Evolutionary conservation across 2,329 filamentous ascomycete genomes (phyloP), one percentile per base, ranked within the genome.

Genomic region (Chaetomiaceae sp.): DNA sequence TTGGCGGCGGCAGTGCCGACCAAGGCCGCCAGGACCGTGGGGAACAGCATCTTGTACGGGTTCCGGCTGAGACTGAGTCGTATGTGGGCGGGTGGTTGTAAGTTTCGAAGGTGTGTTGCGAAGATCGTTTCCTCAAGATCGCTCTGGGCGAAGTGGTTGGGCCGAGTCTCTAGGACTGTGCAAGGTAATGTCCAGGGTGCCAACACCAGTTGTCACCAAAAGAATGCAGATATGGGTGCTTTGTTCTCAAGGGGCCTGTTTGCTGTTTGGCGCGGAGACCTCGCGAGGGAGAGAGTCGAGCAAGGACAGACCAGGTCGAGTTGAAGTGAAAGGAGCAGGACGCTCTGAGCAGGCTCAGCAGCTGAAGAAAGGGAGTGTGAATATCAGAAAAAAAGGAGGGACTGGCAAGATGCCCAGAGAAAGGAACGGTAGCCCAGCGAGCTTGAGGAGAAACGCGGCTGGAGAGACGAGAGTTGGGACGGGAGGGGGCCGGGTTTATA

Each of bases 1-100:
- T 64, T 74, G 64, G 56, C 67, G 56, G 71, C 66, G 45, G 69
- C 67, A 33, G 73, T 58, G 58, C 73, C 74, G 57, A 73, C 67
- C 39, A 73, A 51, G 47, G 62, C 55, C 51, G 63, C 61, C 37
- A 68, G 51, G 19, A 61, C 51, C 31, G 60, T 58, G 29, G 61
- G 52, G 54, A 60, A 59, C 19, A 58, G 56, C 62, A 64, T 64
- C 19, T 34, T 47, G 49, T 45, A 22, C 39, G 40, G 23, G 34
- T 8, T 36, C 12, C 29, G 23, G 39, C 15, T 19, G 9, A 7
- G 20, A 17, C 14, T 36, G 17, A 19, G 17, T 20, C 3, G 14
- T 38, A 6, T 23, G 25, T 4, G 25, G 17, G 17, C 3, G n/a
- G 2, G 20, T 25, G 19, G 34, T 33, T n/a, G 12, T 25, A 31